Base-by-base conservation (phyloP, 2,329 filamentous ascomycete genomes). In the Septoria linicola region DNA sequence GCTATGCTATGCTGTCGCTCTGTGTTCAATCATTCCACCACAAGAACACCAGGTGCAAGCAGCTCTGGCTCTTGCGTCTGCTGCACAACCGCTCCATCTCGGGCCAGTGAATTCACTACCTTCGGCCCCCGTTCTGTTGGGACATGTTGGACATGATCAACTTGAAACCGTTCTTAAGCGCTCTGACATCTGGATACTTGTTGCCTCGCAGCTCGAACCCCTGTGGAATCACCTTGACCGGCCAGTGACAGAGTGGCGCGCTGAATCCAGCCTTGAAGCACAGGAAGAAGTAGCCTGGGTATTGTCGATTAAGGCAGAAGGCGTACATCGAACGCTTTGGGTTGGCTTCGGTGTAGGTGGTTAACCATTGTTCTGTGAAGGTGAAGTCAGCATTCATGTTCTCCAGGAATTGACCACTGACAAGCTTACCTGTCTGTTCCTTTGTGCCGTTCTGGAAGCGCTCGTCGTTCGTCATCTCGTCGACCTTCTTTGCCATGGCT, bases 131-230 rank as follows among this genome's bases (percentile, higher is more conserved):
- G 32, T 59, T 58, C 35, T 58, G 25, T 46, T 52, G 48, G 14
- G 35, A 39, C 47, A 49, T 61, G 51, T 39, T 63, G 59, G 53
- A 62, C 59, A 57, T 66, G 58, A 91, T 78, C 66, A 92, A 72
- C 78, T 97, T 97, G 79, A 97, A 97, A 4, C 92, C 93, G 73
- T 99, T 99, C 77, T 92, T 96, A 57, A 99, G 76, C 41, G 90
- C 89, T 61, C 87, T 81, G 88, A 97, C 96, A 65, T 97, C 91
- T 1, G 93, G 92, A 68, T 99, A 99, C 45, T 86, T 82, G 60
- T 88, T 87, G 60, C 87, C 88, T 72, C 90, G 84, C 63, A 99
- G 79, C 74, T 97, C 90, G 67, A 92, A 99, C 4, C 89, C 93
- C 64, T 95, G 88, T 2, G 93, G 93, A 14, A 97, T 87, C 31